Base-by-base conservation (phyloP, 345 rosid species). In the Citrus inodora region DNA sequence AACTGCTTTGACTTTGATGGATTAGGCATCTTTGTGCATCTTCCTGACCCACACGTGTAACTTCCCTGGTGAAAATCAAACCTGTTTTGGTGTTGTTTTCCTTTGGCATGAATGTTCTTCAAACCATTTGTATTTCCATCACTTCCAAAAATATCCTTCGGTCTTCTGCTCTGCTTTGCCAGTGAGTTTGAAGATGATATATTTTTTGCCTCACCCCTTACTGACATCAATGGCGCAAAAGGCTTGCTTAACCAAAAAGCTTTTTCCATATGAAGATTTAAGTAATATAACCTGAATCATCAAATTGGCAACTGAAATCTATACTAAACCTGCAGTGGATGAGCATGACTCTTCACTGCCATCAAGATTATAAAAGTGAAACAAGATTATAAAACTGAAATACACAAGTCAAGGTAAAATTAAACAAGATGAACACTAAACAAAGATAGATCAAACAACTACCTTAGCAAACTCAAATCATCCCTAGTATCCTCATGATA, bases 321-420 rank as follows among this genome's bases (percentile, higher is more conserved):
- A 35, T 35, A 71, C 37, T 76, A 73, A 78, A 94, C 98, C 97
- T 91, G 97, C 94, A 70, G 87, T 86, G 79, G 97, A 92, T 14
- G 93, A 90, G 95, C 92, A 87, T 35, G 98, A 94, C 84, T 92
- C 97, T 80, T 91, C 97, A 77, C 98, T 92, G 92, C 87, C 70
- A 87, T 75, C 76, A 79, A 72, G 81, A 75, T 79, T 48, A 73
- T 27, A 13, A 71, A 66, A 80, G 67, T 70, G 72, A 35, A 35
- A 35, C 37, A 35, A 72, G 81, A 75, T 79, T 48, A 73, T 27
- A 13, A 69, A 66, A 80, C 63, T 70, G 72, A 80, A 83, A 81
- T 61, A 72, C 74, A 6, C 42, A 70, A 71, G 79, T 48, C 37
- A 64, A 35, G 71, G 16, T 53, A 33, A 56, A 46, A 53, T 58